phyloP scores from a whole-genome alignment of 768 basidiomycete species.

The Antrodiella citrinella region DNA sequence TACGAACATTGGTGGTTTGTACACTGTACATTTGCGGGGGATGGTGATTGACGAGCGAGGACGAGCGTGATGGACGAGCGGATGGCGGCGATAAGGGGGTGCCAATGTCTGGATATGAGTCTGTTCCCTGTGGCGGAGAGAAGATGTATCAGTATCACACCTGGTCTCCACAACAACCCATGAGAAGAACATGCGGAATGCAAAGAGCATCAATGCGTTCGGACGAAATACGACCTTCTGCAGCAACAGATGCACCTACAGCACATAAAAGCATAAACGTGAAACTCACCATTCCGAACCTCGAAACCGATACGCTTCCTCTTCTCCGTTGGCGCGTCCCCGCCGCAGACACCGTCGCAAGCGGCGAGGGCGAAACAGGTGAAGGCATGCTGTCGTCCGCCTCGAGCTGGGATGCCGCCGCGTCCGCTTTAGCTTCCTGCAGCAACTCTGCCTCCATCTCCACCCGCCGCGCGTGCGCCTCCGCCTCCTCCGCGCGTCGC shows the following conservation, averaged over 20 bases:
- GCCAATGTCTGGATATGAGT: conserved; percentile 5
- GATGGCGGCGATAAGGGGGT: conserved; percentile 9
- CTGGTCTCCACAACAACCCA: no score
- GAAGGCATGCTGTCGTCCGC: conserved; percentile 12
- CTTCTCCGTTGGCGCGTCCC: conserved; percentile 23
- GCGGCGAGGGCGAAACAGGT: conserved; percentile 1
- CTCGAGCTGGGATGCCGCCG: background rate
- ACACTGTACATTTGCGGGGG: conserved; percentile 6
- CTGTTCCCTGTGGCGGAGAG: background rate
- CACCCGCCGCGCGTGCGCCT: conserved; percentile 2
- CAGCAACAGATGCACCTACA: no score
- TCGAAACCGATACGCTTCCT: conserved; percentile 50
- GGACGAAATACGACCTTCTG: no score
- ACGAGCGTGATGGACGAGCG: conserved; percentile 14
- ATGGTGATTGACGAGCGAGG: conserved; percentile 15
- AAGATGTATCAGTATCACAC: background rate
- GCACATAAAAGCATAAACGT: no score
- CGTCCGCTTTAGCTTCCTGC: conserved; percentile 2
- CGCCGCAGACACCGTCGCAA: conserved; percentile 1
- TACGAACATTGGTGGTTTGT: conserved; percentile 4
- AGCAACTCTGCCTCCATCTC: conserved; percentile 8
- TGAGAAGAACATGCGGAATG: no score
- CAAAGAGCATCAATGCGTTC: no score
- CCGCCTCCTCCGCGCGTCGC: conserved; percentile 34
- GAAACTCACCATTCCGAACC: conserved; percentile 48